Percentiles rank a stretch among this genome's conserved stretches.
Evolutionary conservation across 345 rosid genomes (phyloP).

Genomic region (Euclidium syriacum): DNA sequence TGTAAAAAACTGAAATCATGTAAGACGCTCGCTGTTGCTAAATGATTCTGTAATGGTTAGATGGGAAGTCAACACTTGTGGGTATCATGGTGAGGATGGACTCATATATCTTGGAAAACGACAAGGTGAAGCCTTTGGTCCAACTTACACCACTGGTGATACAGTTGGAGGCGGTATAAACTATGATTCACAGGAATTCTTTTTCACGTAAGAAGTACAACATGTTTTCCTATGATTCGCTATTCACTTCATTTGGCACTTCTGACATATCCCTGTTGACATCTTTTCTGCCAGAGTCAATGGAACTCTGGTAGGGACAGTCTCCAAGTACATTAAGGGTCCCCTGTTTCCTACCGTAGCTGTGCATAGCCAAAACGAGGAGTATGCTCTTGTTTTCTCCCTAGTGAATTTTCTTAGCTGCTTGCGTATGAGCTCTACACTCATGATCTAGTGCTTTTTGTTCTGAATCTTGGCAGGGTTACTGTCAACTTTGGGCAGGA

Average conservation of each 20-base stretch:
- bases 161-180: constrained; percentile 88
- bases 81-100: constrained; percentile 97
- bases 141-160: constrained; percentile 68
- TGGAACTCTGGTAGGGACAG: constrained; percentile 60
- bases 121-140: constrained; percentile 75
- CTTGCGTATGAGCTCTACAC: neutral
- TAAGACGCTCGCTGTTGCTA: neutral
- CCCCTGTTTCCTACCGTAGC: constrained; percentile 75
- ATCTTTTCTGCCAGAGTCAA: constrained; percentile 54
- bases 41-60: constrained; percentile 38
- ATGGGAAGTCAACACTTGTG: constrained; percentile 90
- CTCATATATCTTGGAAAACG: constrained; percentile 58
- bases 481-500: constrained; percentile 80
- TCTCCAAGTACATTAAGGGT: constrained; percentile 59
- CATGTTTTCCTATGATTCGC: neutral
- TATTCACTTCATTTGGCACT: neutral
- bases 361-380: constrained; percentile 93
- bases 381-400: constrained; percentile 43
- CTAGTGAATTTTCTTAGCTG: neutral
- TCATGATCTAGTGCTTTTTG: neutral
- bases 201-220: constrained; percentile 89
- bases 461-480: constrained; percentile 52
- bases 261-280: neutral
- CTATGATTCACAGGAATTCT: constrained; percentile 72
- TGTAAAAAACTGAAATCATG: neutral